These are phyloP conservation scores for Aspergillus sp. DNA, from an alignment of 2,329 filamentous ascomycete species.

Conservation along the genomic window DNA sequence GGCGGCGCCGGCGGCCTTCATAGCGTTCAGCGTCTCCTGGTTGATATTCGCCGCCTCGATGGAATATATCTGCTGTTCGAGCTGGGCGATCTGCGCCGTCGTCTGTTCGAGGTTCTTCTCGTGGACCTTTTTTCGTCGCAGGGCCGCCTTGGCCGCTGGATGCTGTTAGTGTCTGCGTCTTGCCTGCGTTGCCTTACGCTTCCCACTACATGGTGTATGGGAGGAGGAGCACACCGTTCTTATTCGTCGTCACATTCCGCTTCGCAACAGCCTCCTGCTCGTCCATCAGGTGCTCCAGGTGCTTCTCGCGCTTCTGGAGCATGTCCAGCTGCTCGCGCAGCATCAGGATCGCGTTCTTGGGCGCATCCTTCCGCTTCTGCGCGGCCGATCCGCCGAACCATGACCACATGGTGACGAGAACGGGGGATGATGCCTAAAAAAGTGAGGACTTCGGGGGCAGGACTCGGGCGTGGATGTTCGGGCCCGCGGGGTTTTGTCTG, in stretches of 20 bases:
- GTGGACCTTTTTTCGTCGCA: constrained; percentile 91
- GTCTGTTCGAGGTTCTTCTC: constrained; percentile 93
- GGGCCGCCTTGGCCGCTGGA: constrained; percentile 81
- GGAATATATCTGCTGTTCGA: constrained; percentile 92
- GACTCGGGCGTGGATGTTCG: background rate
- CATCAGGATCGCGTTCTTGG: constrained; percentile 92
- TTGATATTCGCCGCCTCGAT: constrained; percentile 99
- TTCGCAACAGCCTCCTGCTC: constrained; percentile 86
- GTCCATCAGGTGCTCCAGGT: constrained; percentile 86
- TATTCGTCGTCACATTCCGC: constrained; percentile 86
- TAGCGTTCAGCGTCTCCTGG: constrained; percentile 88
- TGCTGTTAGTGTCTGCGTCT: constrained; percentile 3
- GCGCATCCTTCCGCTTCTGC: constrained; percentile 85
- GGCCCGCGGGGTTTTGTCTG: background rate
- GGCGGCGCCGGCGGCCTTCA: constrained; percentile 84
- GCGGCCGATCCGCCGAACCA: constrained; percentile 86
- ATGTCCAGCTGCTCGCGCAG: constrained; percentile 90
- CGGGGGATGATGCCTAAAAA: background rate
- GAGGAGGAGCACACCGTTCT: constrained; percentile 66
- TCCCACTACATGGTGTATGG: background rate
- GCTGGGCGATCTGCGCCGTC: constrained; percentile 78
- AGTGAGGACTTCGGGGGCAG: background rate
- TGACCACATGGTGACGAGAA: constrained; percentile 60
- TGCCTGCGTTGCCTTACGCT: too few species aligned
- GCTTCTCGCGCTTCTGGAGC: constrained; percentile 93